A percentile compares a stretch with the other conserved stretches of the same genome.
Conservation (phyloP, 805 yeast species). For the Hanseniaspora pseudoguilliermondii region DNA sequence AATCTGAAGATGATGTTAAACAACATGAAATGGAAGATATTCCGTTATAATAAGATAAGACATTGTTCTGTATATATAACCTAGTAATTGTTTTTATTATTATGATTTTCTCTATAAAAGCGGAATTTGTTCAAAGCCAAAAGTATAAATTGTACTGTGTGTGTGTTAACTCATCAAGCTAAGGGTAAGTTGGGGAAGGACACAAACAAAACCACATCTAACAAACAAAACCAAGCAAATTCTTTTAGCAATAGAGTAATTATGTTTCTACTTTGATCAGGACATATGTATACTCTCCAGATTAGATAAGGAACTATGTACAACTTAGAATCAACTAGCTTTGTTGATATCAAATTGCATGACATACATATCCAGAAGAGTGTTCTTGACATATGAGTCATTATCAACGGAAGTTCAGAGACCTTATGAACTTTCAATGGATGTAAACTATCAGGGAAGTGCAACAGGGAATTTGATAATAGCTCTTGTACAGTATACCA, state of each 20-base stretch:
- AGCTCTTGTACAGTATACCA: slow-evolving; percentile 29
- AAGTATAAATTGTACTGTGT: background rate
- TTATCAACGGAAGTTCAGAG: slow-evolving; percentile 29
- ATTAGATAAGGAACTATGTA: slow-evolving; percentile 69
- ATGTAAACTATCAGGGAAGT: slow-evolving; percentile 25
- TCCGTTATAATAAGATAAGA: background rate
- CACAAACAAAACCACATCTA: slow-evolving; percentile 41
- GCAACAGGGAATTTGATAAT: slow-evolving; percentile 27
- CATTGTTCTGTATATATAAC: background rate
- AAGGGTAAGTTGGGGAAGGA: slow-evolving; percentile 36
- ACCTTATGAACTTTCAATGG: slow-evolving; percentile 30
- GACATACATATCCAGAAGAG: slow-evolving; percentile 41
- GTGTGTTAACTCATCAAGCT: background rate
- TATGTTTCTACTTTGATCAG: slow-evolving; percentile 26
- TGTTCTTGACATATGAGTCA: slow-evolving; percentile 36
- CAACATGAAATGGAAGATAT: slow-evolving; percentile 21
- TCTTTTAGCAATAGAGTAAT: slow-evolving; percentile 31
- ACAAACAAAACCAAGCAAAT: slow-evolving; percentile 44
- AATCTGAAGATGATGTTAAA: background rate
- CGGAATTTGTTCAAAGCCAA: no score
- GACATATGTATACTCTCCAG: slow-evolving; percentile 50
- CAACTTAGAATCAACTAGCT: slow-evolving; percentile 87
- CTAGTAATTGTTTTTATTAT: background rate
- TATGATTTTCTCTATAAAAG: background rate
- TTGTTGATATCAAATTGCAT: slow-evolving; percentile 70